Conservation (phyloP, 1,284 basidiomycete species). For the Puccinia coronata region DNA sequence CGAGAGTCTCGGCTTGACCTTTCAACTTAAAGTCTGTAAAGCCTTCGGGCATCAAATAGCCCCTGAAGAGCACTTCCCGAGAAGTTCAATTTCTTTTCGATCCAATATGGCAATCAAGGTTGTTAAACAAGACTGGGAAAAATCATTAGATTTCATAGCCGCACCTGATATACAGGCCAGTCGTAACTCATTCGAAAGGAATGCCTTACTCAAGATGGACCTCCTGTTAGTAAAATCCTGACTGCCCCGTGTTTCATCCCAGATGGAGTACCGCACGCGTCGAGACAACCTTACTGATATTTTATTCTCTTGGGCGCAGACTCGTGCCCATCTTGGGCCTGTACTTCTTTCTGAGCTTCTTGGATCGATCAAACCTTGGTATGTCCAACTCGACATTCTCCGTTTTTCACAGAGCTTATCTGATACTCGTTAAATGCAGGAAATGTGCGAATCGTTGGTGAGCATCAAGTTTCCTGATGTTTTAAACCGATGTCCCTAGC, state of each 20-base stretch:
- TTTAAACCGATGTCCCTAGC: too few species aligned
- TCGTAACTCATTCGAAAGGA: not conserved
- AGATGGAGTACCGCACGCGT: not conserved
- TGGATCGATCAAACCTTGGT: conserved; percentile 29
- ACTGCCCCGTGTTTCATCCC: not conserved
- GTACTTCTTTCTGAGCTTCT: conserved; percentile 42
- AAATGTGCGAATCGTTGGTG: conserved; percentile 23
- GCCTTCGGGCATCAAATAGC: too few species aligned
- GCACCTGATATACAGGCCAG: not conserved
- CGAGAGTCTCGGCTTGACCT: too few species aligned
- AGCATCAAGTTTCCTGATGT: not conserved
- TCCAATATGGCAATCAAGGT: too few species aligned
- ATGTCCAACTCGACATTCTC: not conserved
- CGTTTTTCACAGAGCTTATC: not conserved
- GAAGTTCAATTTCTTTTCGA: too few species aligned
- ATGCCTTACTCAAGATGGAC: not conserved
- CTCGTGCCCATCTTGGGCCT: conserved; percentile 23
- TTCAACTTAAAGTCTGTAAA: too few species aligned
- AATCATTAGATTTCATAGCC: not conserved
- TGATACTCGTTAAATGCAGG: not conserved
- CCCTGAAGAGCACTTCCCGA: too few species aligned
- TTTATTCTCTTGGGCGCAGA: not conserved
- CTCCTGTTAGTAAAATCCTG: not conserved
- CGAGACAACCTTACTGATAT: not conserved
- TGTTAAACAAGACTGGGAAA: too few species aligned